phyloP scores from a whole-genome alignment of 2,329 filamentous ascomycete species.

The Colletotrichum sp. region DNA sequence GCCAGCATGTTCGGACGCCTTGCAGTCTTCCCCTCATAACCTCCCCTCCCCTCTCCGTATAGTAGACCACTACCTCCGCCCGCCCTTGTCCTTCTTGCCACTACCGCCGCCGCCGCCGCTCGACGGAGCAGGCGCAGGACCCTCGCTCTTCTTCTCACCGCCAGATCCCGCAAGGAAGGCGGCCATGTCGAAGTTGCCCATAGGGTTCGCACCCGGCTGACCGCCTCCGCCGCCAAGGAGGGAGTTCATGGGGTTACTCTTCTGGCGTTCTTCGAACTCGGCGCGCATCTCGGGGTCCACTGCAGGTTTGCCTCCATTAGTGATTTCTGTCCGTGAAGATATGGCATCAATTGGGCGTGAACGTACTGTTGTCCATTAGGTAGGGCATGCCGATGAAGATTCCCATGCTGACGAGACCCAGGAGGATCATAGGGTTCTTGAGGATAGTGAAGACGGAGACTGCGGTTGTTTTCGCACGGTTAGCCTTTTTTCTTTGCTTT shows the following conservation, averaged over 20 bases:
- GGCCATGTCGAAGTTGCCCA: slow-evolving; percentile 66
- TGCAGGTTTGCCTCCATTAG: slow-evolving; percentile 39
- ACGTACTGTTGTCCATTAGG: slow-evolving; percentile 90
- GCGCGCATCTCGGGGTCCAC: slow-evolving; percentile 97
- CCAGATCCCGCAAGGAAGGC: slow-evolving; percentile 64
- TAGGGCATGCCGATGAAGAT: slow-evolving; percentile 95
- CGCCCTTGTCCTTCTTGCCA: slow-evolving; percentile 46
- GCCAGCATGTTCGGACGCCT: background rate
- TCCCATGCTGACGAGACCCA: slow-evolving; percentile 82
- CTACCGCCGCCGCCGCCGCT: slow-evolving; percentile 26
- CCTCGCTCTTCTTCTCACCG: slow-evolving; percentile 45
- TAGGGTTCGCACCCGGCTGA: slow-evolving; percentile 39
- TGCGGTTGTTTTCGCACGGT: slow-evolving; percentile 33
- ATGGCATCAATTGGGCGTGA: background rate
- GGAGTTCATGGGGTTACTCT: slow-evolving; percentile 71
- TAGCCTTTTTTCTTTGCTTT: background rate
- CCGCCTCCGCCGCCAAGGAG: slow-evolving; percentile 47
- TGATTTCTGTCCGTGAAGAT: background rate
- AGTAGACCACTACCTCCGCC: slow-evolving; percentile 33
- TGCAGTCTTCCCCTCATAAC: background rate
- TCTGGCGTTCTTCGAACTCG: slow-evolving; percentile 91
- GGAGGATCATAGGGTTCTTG: slow-evolving; percentile 96
- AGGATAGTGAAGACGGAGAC: slow-evolving; percentile 82
- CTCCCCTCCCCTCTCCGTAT: background rate
- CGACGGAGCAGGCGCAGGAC: slow-evolving; percentile 31